Conservation (phyloP, 2,329 filamentous ascomycete genomes). For the Rutstroemia sp. region DNA sequence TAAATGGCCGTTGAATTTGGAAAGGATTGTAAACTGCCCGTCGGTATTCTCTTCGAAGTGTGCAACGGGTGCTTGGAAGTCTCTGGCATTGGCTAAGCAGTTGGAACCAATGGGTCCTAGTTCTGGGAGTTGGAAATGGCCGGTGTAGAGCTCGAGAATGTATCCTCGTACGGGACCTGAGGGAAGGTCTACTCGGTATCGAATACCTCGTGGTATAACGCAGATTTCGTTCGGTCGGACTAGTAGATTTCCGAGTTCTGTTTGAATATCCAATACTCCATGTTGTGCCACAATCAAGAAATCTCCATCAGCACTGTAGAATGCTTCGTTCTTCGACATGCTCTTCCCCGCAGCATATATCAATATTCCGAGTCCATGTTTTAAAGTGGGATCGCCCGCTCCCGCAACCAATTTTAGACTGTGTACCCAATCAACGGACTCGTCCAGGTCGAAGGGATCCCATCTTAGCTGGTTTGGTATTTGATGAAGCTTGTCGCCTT, state of each 20-base stretch:
- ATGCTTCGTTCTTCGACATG: conserved; percentile 68
- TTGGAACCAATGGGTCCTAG: conserved; percentile 68
- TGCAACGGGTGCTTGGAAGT: conserved; percentile 69
- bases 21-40: conserved; percentile 43
- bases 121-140: conserved; percentile 64
- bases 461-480: conserved; percentile 78
- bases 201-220: conserved; percentile 66
- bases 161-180: conserved; percentile 61
- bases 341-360: conserved; percentile 72
- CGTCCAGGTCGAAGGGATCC: conserved; percentile 63
- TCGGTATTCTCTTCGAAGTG: conserved; percentile 53
- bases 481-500: conserved; percentile 45
- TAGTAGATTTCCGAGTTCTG: conserved; percentile 66
- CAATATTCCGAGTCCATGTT: conserved; percentile 71
- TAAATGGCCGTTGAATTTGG: conserved; percentile 61
- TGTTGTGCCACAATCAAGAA: conserved; percentile 70
- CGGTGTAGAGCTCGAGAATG: conserved; percentile 66
- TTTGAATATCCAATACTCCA: conserved; percentile 67
- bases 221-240: conserved; percentile 74
- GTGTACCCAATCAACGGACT: conserved; percentile 61
- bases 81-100: conserved; percentile 65
- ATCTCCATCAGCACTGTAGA: conserved; percentile 80
- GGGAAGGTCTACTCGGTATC: conserved; percentile 63
- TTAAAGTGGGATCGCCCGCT: conserved; percentile 71
- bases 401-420: conserved; percentile 62